phyloP scores from a whole-genome alignment of 805 yeast genomes.

The Yarrowia sp. region DNA sequence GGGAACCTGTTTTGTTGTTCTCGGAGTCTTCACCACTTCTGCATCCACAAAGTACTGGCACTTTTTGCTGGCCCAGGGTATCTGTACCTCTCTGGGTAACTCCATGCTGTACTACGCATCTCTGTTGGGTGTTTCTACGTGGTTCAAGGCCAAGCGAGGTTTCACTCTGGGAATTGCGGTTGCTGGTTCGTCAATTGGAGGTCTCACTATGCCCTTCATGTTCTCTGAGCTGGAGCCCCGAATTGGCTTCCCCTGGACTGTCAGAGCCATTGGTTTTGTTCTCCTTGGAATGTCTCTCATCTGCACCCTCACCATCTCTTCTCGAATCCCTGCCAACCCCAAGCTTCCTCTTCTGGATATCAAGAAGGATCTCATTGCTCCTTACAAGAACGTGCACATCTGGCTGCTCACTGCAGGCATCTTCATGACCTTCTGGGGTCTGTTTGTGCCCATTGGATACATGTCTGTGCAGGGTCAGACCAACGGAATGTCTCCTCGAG shows the following conservation, averaged over 20 bases:
- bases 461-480: constrained; percentile 53
- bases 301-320: constrained; percentile 39
- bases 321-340: constrained; percentile 38
- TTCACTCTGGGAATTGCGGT: constrained; percentile 61
- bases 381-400: constrained; percentile 29
- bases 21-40: constrained; percentile 54
- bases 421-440: constrained; percentile 49
- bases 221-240: constrained; percentile 46
- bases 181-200: constrained; percentile 67
- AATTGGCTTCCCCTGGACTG: constrained; percentile 60
- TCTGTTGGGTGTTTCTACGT: constrained; percentile 51
- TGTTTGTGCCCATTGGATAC: constrained; percentile 53
- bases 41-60: constrained; percentile 53
- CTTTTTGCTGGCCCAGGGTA: constrained; percentile 54
- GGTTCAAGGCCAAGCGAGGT: constrained; percentile 58
- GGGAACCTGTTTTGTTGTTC: constrained; percentile 47
- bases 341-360: constrained; percentile 34
- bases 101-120: constrained; percentile 52
- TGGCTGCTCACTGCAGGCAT: constrained; percentile 36
- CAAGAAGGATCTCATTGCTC: constrained; percentile 14
- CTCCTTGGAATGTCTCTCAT: constrained; percentile 33
- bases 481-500: constrained; percentile 29
- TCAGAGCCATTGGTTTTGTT: constrained; percentile 47
- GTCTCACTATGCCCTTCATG: constrained; percentile 57
- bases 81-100: constrained; percentile 50